Conservation (phyloP, 78 protist genomes). For the Paratrimastix pyriformis region DNA sequence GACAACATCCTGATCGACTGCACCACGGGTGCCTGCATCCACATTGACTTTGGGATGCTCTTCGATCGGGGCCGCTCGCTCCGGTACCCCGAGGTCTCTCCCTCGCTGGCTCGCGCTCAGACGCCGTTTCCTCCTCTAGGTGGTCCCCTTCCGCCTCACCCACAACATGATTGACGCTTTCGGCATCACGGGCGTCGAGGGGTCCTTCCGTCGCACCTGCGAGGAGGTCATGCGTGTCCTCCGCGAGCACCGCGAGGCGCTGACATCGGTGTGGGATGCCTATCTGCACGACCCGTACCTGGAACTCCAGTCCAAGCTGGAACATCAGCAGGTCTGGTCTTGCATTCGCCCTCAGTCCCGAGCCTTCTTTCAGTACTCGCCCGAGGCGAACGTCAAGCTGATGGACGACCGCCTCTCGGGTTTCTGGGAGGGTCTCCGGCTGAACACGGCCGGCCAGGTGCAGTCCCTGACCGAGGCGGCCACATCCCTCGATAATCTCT, state of each 20-base stretch:
- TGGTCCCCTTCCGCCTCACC: constrained; percentile 61
- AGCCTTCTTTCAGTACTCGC: too few relatives aligned
- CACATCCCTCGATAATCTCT: neutral
- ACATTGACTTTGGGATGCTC: constrained; percentile 48
- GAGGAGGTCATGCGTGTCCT: constrained; percentile 37
- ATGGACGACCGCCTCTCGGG: neutral
- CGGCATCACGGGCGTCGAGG: constrained; percentile 31
- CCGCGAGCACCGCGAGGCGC: constrained; percentile 27
- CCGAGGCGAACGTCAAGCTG: neutral
- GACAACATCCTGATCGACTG: constrained; percentile 36
- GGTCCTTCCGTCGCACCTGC: constrained; percentile 39
- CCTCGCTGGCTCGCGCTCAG: constrained; percentile 14
- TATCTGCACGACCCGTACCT: neutral
- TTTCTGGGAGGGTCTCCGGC: neutral
- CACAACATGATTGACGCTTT: constrained; percentile 14
- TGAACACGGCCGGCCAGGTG: neutral
- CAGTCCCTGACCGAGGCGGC: neutral
- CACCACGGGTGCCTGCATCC: constrained; percentile 27
- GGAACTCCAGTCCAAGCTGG: neutral
- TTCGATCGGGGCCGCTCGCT: constrained; percentile 38
- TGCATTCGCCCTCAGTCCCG: too few relatives aligned
- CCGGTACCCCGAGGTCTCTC: constrained; percentile 42
- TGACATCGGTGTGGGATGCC: constrained; percentile 28
- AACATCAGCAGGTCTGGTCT: neutral
- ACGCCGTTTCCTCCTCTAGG: constrained; percentile 34